Base-by-base conservation (phyloP, 805 yeast species). In the Teunomyces aglyptinius region DNA sequence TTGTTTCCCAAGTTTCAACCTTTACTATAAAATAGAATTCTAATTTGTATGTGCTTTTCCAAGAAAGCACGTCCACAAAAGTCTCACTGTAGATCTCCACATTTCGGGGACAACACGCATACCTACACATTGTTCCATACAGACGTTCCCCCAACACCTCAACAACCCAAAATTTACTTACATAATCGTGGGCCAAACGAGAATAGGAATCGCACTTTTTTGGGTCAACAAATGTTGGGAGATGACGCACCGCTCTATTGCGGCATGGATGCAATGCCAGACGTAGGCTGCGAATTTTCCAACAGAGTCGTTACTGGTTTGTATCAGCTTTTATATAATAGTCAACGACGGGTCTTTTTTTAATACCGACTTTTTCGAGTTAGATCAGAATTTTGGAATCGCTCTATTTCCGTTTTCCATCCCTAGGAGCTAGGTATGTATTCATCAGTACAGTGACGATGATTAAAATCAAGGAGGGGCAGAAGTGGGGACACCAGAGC, bases 1-100 rank as follows among this genome's bases (percentile, higher is more conserved):
- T 39, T 52, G n/a, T 41, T 55, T 12, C 54, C 70, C 15, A 56
- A 50, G 46, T 67, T 67, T 52, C 71, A 66, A 44, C 72, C 70
- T 10, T 53, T 65, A 28, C 51, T 65, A 27, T 57, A 48, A 26
- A 7, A 6, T 24, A 7, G 11, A 24, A 24, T 24, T 24, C 26
- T 24, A 2, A 24, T 24, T 24, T 24, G 26, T 24, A 24, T 8
- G 8, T 24, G 11, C 26, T 24, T 24, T 8, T 24, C 11, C 26
- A 24, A 4, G 33, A 31, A 31, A 13, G 33, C 11, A 31, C 18
- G 16, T n/a, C 33, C 11, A 31, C 33, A 31, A 31, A 24, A 31
- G 16, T 3, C 33, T 31, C 18, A 13, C 16, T 13, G 33, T n/a
- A 13, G 18, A 24, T 24, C 26, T 24, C 26, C 26, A 7, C 26